Conservation (phyloP, 2,329 filamentous ascomycete species). For the Pseudogymnoascus sp. region DNA sequence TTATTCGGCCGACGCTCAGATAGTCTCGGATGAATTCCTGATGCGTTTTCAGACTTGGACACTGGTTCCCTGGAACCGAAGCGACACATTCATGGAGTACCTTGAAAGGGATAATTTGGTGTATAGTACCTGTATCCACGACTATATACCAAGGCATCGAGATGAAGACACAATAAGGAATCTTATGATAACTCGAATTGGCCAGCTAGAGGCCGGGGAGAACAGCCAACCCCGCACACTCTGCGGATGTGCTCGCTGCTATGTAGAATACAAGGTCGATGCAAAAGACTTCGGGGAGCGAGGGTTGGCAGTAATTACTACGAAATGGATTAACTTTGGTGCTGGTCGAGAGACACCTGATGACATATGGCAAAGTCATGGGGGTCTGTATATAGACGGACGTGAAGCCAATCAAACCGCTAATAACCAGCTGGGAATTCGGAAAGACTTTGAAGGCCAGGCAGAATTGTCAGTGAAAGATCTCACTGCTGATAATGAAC, state of each 20-base stretch:
- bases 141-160: too few relatives aligned
- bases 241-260: neutral
- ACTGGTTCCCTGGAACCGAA: conserved; percentile 6
- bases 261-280: conserved; percentile 2
- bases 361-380: conserved; percentile 13
- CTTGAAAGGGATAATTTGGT: neutral
- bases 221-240: neutral
- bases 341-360: conserved; percentile 11
- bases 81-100: neutral
- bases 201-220: neutral
- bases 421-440: conserved; percentile 11
- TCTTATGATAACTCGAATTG: conserved; percentile 1
- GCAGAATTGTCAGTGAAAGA: conserved; percentile 14
- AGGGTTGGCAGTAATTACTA: neutral
- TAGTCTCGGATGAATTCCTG: conserved; percentile 4
- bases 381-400: neutral
- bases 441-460: conserved; percentile 14
- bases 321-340: conserved; percentile 14
- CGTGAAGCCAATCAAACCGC: conserved; percentile 11
- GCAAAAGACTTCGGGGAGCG: conserved; percentile 5
- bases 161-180: neutral
- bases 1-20: neutral
- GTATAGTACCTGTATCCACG: neutral
- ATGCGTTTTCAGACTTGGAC: conserved; percentile 5
- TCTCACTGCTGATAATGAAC: conserved; percentile 17